Evolutionary conservation across 208 protist species (phyloP).

Genomic region (Acanthamoeba rhysodes): DNA sequence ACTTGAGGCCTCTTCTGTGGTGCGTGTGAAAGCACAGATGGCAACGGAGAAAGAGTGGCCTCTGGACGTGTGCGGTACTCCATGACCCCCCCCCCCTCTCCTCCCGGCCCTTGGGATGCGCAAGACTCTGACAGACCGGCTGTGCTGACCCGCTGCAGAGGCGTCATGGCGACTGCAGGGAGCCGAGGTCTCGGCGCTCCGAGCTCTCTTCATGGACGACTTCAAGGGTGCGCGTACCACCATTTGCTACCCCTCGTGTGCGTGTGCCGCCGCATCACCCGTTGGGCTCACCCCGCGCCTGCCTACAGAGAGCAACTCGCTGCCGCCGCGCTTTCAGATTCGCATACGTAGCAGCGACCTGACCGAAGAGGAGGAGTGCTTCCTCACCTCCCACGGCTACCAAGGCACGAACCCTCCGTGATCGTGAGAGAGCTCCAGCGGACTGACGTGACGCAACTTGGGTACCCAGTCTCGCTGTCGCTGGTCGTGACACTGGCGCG

Average conservation of each 20-base stretch:
- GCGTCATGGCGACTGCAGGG: not conserved
- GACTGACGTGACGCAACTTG: too few relatives aligned
- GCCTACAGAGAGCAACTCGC: not conserved
- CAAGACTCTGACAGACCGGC: too few relatives aligned
- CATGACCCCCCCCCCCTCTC: too few relatives aligned
- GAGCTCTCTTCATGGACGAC: conserved; percentile 29
- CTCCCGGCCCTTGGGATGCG: too few relatives aligned
- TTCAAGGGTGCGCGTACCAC: not conserved
- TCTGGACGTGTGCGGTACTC: not conserved
- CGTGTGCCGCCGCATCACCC: not conserved
- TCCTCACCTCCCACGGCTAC: not conserved
- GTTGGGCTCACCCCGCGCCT: too few relatives aligned
- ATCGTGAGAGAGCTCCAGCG: too few relatives aligned
- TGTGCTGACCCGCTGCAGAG: not conserved
- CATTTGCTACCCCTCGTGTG: not conserved
- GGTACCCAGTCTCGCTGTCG: not conserved
- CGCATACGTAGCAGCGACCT: conserved; percentile 21
- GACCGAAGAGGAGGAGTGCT: conserved; percentile 25
- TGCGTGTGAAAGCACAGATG: too few relatives aligned
- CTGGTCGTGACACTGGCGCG: conserved; percentile 8
- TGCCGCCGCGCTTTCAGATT: conserved; percentile 15
- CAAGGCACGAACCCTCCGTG: not conserved
- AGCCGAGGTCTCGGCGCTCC: not conserved
- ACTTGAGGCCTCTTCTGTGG: too few relatives aligned
- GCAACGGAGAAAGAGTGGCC: not conserved